phyloP scores from a whole-genome alignment of 306 rosid species.

The Pterocarpus santalinus region DNA sequence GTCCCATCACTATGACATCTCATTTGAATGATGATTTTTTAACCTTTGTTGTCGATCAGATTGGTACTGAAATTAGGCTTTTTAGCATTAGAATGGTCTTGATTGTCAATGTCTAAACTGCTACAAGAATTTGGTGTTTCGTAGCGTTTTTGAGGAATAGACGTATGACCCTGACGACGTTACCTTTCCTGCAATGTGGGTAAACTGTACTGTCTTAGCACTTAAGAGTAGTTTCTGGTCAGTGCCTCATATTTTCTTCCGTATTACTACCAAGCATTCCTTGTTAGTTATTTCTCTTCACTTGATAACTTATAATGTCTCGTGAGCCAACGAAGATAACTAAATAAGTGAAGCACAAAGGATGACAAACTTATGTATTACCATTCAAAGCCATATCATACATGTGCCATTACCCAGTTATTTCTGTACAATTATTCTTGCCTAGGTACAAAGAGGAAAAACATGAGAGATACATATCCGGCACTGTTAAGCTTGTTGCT shows the following conservation, averaged over 20 bases:
- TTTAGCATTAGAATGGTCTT: not conserved
- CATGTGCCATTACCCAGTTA: constrained; percentile 18
- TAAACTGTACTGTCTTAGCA: constrained; percentile 12
- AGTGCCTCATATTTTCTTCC: not conserved
- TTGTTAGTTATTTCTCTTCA: not conserved
- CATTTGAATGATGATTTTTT: constrained; percentile 5
- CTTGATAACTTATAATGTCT: not conserved
- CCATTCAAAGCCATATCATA: constrained; percentile 9
- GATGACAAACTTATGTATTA: not conserved
- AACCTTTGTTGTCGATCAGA: not conserved
- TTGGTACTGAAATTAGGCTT: constrained; percentile 16
- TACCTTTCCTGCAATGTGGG: not conserved
- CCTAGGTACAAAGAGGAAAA: constrained; percentile 24
- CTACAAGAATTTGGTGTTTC: constrained; percentile 6
- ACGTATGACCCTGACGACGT: not conserved
- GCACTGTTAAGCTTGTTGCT: constrained; percentile 40
- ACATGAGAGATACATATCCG: constrained; percentile 29
- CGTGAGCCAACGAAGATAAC: constrained; percentile 4
- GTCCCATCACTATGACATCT: not conserved
- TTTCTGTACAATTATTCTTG: constrained; percentile 50
- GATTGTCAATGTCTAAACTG: not conserved
- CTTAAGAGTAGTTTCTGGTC: not conserved
- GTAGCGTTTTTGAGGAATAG: not conserved
- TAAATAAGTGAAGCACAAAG: not conserved
- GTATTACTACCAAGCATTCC: not conserved